Percentiles rank a stretch among this genome's conserved stretches.
These are phyloP conservation scores for Penicillium griseofulvum DNA, from an alignment of 2,329 filamentous ascomycete species.

Conservation along the genomic window DNA sequence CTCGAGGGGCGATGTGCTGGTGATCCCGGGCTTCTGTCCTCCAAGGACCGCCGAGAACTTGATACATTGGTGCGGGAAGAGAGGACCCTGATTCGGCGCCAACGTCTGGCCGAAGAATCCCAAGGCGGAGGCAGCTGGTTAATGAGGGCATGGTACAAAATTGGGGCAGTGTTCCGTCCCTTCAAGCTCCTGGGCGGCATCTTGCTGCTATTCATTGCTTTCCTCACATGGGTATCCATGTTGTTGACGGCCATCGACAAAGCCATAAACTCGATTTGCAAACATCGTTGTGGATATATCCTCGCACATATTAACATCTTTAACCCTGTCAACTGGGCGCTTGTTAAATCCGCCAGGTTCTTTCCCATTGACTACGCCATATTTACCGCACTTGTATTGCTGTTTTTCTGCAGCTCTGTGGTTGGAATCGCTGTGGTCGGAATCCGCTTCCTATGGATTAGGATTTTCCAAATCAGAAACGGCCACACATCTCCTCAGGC, in stretches of 20 bases:
- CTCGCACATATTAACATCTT: slow-evolving; percentile 85
- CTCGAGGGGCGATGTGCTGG: slow-evolving; percentile 82
- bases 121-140: slow-evolving; percentile 70
- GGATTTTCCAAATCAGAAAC: slow-evolving; percentile 84
- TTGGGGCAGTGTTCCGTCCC: slow-evolving; percentile 78
- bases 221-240: slow-evolving; percentile 86
- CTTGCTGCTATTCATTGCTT: slow-evolving; percentile 68
- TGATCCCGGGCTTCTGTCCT: slow-evolving; percentile 68
- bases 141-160: slow-evolving; percentile 73
- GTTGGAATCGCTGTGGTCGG: slow-evolving; percentile 82
- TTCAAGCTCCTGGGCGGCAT: slow-evolving; percentile 85
- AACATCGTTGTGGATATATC: slow-evolving; percentile 86
- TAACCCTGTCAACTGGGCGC: slow-evolving; percentile 89
- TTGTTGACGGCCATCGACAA: slow-evolving; percentile 95
- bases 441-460: slow-evolving; percentile 94
- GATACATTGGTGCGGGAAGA: slow-evolving; percentile 87
- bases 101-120: slow-evolving; percentile 72
- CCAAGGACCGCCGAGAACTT: slow-evolving; percentile 84
- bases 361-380: slow-evolving; percentile 93
- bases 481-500: slow-evolving; percentile 90
- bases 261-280: slow-evolving; percentile 91
- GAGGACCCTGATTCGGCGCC: slow-evolving; percentile 82
- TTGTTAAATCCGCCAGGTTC: slow-evolving; percentile 74
- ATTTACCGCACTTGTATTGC: slow-evolving; percentile 77
- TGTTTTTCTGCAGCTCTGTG: slow-evolving; percentile 86